These are phyloP conservation scores for Termitomyces sp. DNA, from an alignment of 768 basidiomycete genomes.

Conservation along the genomic window DNA sequence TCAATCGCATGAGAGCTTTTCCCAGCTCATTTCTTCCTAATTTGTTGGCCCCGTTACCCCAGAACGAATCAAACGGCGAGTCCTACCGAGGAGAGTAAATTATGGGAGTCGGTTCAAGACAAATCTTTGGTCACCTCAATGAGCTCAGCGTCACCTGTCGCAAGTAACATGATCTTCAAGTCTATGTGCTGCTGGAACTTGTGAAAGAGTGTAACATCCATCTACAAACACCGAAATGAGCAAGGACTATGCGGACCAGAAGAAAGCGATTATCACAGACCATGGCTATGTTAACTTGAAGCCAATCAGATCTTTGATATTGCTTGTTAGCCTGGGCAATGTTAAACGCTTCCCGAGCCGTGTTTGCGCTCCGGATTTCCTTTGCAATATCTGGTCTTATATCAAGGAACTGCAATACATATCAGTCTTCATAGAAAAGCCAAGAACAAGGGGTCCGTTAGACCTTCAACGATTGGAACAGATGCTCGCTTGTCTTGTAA, in stretches of 20 bases:
- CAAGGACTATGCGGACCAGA: not conserved
- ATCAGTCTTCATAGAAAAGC: not conserved
- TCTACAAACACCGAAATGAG: slow-evolving; percentile 31
- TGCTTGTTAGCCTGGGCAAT: slow-evolving; percentile 58
- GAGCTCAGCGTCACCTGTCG: slow-evolving; percentile 61
- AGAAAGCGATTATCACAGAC: slow-evolving; percentile 23
- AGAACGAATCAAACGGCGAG: slow-evolving; percentile 68
- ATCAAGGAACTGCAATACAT: slow-evolving; percentile 44
- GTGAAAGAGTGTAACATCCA: slow-evolving; percentile 57
- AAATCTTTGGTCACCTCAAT: slow-evolving; percentile 45
- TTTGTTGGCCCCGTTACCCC: slow-evolving; percentile 63
- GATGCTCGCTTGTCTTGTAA: slow-evolving; percentile 73
- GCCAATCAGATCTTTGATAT: slow-evolving; percentile 61
- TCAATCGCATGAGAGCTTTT: slow-evolving; percentile 58
- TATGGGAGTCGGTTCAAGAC: not conserved
- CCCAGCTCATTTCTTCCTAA: slow-evolving; percentile 70
- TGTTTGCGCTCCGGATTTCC: slow-evolving; percentile 54
- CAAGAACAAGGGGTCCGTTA: not conserved
- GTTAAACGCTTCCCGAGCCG: slow-evolving; percentile 57
- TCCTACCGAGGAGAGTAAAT: slow-evolving; percentile 32
- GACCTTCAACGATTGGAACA: slow-evolving; percentile 73
- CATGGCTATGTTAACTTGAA: slow-evolving; percentile 56
- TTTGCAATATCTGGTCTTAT: slow-evolving; percentile 61
- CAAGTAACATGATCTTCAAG: slow-evolving; percentile 50
- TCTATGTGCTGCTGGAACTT: slow-evolving; percentile 69